Conservation (phyloP, 2,329 filamentous ascomycete species). For the Fusarium avenaceum region DNA sequence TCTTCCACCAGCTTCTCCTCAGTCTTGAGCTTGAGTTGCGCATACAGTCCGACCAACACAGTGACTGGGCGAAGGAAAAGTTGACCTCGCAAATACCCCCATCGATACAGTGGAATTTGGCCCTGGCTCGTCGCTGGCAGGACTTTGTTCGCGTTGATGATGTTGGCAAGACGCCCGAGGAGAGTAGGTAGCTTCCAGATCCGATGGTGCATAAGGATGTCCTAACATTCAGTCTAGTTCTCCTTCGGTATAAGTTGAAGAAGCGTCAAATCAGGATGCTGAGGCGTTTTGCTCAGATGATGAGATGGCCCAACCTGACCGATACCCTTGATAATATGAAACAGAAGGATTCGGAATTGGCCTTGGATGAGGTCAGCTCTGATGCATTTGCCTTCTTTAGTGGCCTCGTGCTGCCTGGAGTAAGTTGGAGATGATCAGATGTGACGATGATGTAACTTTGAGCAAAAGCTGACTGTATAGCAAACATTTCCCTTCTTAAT, state of each 20-base stretch:
- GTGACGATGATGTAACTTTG: not conserved
- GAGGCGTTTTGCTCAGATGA: constrained; percentile 75
- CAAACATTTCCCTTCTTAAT: constrained; percentile 78
- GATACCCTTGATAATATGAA: constrained; percentile 74
- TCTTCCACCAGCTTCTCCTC: constrained; percentile 83
- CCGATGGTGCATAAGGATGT: not conserved
- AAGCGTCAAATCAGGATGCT: constrained; percentile 77
- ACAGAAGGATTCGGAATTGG: constrained; percentile 69
- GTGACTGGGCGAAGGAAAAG: constrained; percentile 74
- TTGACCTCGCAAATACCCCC: constrained; percentile 75
- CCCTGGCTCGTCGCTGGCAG: constrained; percentile 79
- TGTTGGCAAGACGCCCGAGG: constrained; percentile 66
- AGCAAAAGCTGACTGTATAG: constrained; percentile 50
- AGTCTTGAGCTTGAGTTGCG: constrained; percentile 79
- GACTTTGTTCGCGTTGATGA: constrained; percentile 77
- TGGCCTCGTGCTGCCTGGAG: constrained; percentile 78
- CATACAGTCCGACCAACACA: constrained; percentile 73
- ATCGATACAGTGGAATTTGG: constrained; percentile 78
- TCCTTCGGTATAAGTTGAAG: constrained; percentile 74
- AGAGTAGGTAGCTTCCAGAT: constrained; percentile 56
- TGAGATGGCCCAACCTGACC: constrained; percentile 82
- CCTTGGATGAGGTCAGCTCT: constrained; percentile 72
- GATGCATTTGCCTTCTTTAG: constrained; percentile 84
- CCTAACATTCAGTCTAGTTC: constrained; percentile 57
- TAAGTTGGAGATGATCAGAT: constrained; percentile 56